These are phyloP conservation scores for Beauveria caledonica DNA, from an alignment of 2,329 filamentous ascomycete genomes.

Conservation along the genomic window DNA sequence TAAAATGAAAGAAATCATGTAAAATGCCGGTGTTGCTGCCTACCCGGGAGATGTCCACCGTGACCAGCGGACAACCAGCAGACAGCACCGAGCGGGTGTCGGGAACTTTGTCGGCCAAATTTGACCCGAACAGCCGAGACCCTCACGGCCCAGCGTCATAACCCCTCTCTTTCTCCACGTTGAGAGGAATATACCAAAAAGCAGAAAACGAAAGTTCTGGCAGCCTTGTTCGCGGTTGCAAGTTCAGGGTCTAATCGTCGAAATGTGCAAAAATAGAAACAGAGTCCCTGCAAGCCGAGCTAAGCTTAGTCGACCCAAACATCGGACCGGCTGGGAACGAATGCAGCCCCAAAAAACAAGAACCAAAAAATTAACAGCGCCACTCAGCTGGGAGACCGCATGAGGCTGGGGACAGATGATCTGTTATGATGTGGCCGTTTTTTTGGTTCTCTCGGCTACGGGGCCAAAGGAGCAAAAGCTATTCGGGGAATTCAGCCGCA, in stretches of 20 bases:
- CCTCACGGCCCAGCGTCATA: neutral
- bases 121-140: neutral
- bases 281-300: neutral
- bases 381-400: constrained; percentile 1
- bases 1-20: neutral
- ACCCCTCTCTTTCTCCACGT: neutral
- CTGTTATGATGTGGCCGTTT: neutral
- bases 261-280: neutral
- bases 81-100: too few species aligned
- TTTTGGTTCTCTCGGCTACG: neutral
- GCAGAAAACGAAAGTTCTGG: neutral
- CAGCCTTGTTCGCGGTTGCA: neutral
- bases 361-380: neutral
- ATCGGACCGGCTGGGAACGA: neutral
- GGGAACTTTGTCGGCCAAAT: neutral
- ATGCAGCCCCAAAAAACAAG: neutral
- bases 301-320: neutral
- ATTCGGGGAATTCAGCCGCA: neutral
- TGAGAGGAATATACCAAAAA: neutral
- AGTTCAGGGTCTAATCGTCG: neutral
- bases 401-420: neutral
- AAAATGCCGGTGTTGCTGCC: neutral
- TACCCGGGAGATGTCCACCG: neutral
- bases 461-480: neutral
- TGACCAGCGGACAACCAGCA: neutral